Percentiles rank a stretch among this genome's conserved stretches.
Evolutionary conservation across 2,329 filamentous ascomycete genomes (phyloP).

Genomic region (Aspergillus alliaceus): DNA sequence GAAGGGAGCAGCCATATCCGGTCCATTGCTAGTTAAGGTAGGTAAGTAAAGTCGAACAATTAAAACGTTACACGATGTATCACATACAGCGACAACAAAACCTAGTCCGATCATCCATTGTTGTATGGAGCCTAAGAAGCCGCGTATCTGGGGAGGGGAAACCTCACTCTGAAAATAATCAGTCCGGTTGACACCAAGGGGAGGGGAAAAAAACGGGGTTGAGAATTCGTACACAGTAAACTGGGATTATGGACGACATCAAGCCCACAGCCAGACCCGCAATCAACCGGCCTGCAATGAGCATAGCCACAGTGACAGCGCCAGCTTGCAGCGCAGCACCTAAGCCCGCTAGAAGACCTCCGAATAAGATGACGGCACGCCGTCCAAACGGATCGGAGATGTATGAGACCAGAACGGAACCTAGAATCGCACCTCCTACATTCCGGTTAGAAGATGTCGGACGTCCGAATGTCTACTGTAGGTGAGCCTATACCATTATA

Average conservation of each 20-base stretch:
- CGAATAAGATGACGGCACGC: constrained; percentile 34
- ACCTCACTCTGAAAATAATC: constrained; percentile 34
- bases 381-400: constrained; percentile 36
- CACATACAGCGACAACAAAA: constrained; percentile 40
- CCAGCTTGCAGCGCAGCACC: constrained; percentile 38
- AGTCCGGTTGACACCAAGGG: not conserved
- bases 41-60: not conserved
- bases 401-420: constrained; percentile 33
- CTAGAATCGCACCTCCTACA: constrained; percentile 40
- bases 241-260: constrained; percentile 48
- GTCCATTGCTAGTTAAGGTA: constrained; percentile 45
- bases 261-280: constrained; percentile 52
- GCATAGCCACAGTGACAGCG: constrained; percentile 36
- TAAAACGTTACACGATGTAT: not conserved
- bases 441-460: constrained; percentile 10
- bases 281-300: constrained; percentile 53
- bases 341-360: constrained; percentile 33
- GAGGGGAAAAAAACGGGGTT: not conserved
- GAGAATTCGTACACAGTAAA: constrained; percentile 46
- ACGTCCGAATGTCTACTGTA: not conserved
- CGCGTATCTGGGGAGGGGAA: constrained; percentile 40
- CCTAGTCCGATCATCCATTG: constrained; percentile 50
- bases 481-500: constrained; percentile 32
- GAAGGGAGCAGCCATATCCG: constrained; percentile 48
- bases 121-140: constrained; percentile 41